phyloP scores from a whole-genome alignment of 805 yeast genomes.

The Spathaspora girioi region DNA sequence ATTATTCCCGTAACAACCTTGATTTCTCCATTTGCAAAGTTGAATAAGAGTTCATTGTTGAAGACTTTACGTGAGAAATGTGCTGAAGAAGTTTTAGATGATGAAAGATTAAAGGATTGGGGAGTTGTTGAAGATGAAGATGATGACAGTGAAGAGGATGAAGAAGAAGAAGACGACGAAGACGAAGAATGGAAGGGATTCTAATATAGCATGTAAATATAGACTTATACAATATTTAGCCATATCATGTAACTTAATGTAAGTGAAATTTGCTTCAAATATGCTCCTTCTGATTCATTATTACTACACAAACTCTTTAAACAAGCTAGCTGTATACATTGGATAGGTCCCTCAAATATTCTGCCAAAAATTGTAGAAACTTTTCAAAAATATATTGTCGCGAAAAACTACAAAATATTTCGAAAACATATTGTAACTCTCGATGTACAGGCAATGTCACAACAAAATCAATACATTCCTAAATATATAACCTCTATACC shows the following conservation, averaged over 20 bases:
- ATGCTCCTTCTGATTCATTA: no score
- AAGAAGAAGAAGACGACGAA: conserved; percentile 16
- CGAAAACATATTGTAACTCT: no score
- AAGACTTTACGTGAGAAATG: conserved; percentile 67
- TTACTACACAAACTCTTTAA: no score
- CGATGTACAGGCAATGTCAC: conserved; percentile 8
- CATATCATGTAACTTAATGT: no score
- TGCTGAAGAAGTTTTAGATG: conserved; percentile 61
- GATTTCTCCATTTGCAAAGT: conserved; percentile 55
- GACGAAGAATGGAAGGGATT: conserved; percentile 36
- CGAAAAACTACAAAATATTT: neutral
- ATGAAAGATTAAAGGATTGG: conserved; percentile 64
- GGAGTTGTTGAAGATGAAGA: conserved; percentile 39
- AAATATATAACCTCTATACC: conserved; percentile 36
- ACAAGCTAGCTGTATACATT: no score
- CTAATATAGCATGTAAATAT: conserved; percentile 7
- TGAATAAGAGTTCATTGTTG: conserved; percentile 46
- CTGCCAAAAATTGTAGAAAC: neutral
- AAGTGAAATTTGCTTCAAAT: no score
- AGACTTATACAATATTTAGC: neutral
- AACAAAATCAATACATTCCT: conserved; percentile 32
- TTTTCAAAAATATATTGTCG: neutral
- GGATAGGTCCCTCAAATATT: no score
- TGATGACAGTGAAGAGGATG: conserved; percentile 15
- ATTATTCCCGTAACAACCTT: conserved; percentile 52